A percentile compares a stretch with the other conserved stretches of the same genome.
Conservation (phyloP, 768 basidiomycete species). For the Phanerodontia chrysosporium region DNA sequence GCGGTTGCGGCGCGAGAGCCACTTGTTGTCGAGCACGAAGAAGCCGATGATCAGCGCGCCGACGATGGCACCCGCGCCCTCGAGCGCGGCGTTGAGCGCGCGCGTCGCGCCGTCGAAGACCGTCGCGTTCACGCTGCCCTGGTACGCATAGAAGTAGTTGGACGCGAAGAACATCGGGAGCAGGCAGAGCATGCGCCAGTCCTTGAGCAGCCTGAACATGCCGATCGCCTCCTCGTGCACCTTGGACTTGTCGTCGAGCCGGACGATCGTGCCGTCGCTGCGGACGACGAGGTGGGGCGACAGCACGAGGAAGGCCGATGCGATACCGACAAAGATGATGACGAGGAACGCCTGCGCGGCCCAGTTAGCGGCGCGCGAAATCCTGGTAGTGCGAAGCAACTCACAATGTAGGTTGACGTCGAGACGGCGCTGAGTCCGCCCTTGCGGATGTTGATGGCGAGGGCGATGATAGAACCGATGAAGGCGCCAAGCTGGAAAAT, state of each 20-base stretch:
- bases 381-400: constrained; percentile 6
- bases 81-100: constrained; percentile 37
- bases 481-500: constrained; percentile 42
- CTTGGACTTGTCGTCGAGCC: constrained; percentile 29
- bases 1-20: constrained; percentile 32
- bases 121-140: constrained; percentile 35
- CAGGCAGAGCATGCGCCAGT: constrained; percentile 37
- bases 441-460: constrained; percentile 36
- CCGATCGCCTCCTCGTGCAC: constrained; percentile 26
- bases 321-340: constrained; percentile 40
- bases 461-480: constrained; percentile 40
- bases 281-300: constrained; percentile 35
- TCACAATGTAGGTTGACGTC: constrained; percentile 37
- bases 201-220: constrained; percentile 32
- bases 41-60: constrained; percentile 40
- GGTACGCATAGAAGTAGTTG: constrained; percentile 45
- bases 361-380: not conserved
- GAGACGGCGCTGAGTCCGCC: constrained; percentile 31
- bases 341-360: constrained; percentile 33
- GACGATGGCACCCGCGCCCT: constrained; percentile 36
- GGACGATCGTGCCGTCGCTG: constrained; percentile 37
- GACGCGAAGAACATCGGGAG: constrained; percentile 42
- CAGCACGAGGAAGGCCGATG: constrained; percentile 31
- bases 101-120: constrained; percentile 41
- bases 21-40: constrained; percentile 33